Percentiles rank a stretch among this genome's conserved stretches.
phyloP scores from a whole-genome alignment of 495 filamentous ascomycete species.

The Penicillium diatomitis region DNA sequence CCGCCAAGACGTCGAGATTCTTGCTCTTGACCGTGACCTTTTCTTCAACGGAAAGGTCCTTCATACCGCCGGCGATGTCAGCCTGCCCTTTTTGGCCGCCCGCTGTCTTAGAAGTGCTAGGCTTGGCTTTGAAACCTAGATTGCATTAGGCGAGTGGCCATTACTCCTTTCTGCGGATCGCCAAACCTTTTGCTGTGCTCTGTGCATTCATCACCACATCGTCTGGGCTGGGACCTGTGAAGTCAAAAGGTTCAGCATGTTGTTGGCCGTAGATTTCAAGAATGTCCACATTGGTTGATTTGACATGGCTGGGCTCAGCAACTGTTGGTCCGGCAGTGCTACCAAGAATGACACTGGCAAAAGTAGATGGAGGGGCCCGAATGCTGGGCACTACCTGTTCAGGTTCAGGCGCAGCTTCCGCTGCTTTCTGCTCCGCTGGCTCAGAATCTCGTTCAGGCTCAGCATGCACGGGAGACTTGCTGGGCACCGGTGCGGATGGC shows the following conservation, averaged over 20 bases:
- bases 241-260: conserved; percentile 51
- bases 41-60: conserved; percentile 56
- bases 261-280: conserved; percentile 42
- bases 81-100: conserved; percentile 33
- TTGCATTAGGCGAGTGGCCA: conserved; percentile 29
- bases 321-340: conserved; percentile 16
- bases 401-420: conserved; percentile 7
- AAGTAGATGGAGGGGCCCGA: conserved; percentile 50
- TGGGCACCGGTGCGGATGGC: conserved; percentile 11
- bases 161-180: conserved; percentile 38
- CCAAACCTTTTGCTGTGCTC: conserved; percentile 70
- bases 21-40: conserved; percentile 70
- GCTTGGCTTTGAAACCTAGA: conserved; percentile 41
- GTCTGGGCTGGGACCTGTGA: conserved; percentile 88
- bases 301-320: conserved; percentile 32
- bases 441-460: conserved; percentile 1
- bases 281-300: conserved; percentile 35
- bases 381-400: conserved; percentile 14
- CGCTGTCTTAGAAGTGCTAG: conserved; percentile 31
- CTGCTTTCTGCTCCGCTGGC: not conserved
- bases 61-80: conserved; percentile 41
- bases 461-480: conserved; percentile 1
- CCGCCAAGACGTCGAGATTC: conserved; percentile 74
- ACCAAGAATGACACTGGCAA: conserved; percentile 62
- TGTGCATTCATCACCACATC: conserved; percentile 83